Evolutionary conservation across 2,329 filamentous ascomycete species (phyloP), one percentile per base, ranked within the genome.

Genomic region (Xylariaceae sp.): DNA sequence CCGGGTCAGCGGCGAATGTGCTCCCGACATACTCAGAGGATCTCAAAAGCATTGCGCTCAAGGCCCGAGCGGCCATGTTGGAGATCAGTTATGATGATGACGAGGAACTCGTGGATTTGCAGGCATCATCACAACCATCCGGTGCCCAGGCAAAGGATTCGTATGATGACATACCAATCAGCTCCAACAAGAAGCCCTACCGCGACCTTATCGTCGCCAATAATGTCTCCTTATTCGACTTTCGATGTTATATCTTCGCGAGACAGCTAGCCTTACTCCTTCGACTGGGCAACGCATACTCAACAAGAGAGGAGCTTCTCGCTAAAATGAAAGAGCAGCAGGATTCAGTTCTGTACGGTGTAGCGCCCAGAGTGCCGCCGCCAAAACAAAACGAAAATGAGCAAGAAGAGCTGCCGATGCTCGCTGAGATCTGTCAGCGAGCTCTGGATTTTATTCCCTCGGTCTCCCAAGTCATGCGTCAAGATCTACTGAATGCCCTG

Each of bases 151-250:
- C 68, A 6, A 73, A 69, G 37, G 76, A 81, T 48, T 71, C 73
- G 1, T 75, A 79, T 57, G 79, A 82, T 61, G 82, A 86, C 51
- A 85, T 87, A 52, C 80, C 84, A 30, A 82, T 88, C 64, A 83
- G 81, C 63, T 77, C 84, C 8, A 80, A 82, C 1, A 85, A 85
- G 63, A 96, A 96, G 72, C 83, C 89, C 1, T 99, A 97, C 71
- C 85, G 93, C 55, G 91, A 95, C 59, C 85, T 96, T 68, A 99
- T 99, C 53, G 79, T 99, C 45, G 88, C 90, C 11, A 99, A 95
- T 76, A 90, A 96, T 65, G 95, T 99, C 42, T 99, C 94, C 0
- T 81, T 96, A 2, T 97, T 97, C 70, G 94, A 99, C 73, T 97
- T 99, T 72, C 83, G 90, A 53, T 90, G 89, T 66, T 99, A 99